A percentile compares a stretch with the other conserved stretches of the same genome.
Evolutionary conservation across 768 basidiomycete genomes (phyloP).

Genomic region (Amanita pseudoporphyria): DNA sequence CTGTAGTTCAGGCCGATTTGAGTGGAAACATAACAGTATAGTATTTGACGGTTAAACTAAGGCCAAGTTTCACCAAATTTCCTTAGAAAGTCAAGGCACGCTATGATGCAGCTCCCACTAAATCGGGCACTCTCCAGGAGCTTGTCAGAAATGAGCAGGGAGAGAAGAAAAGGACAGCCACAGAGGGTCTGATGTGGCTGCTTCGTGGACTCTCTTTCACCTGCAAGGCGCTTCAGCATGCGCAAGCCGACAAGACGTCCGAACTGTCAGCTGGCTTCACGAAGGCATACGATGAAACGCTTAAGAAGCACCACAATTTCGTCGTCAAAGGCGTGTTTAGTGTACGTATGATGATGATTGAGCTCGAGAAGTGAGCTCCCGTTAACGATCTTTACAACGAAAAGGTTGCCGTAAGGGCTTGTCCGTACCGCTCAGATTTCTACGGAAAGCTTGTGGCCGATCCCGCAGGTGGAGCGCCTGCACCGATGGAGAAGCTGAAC

Average conservation of each 20-base stretch:
- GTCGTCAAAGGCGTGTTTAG: slow-evolving; percentile 53
- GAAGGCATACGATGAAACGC: slow-evolving; percentile 69
- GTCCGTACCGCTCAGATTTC: slow-evolving; percentile 60
- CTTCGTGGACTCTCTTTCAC: slow-evolving; percentile 90
- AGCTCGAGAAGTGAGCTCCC: not conserved
- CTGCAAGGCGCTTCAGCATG: slow-evolving; percentile 61
- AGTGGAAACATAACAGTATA: slow-evolving; percentile 86
- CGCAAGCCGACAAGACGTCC: slow-evolving; percentile 50
- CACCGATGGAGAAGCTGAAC: slow-evolving; percentile 39
- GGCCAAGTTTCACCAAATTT: slow-evolving; percentile 1
- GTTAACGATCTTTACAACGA: not conserved
- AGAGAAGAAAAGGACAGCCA: slow-evolving; percentile 83
- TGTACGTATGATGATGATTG: slow-evolving; percentile 28
- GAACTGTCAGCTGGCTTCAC: slow-evolving; percentile 72
- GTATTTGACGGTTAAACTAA: slow-evolving; percentile 15
- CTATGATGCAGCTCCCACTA: slow-evolving; percentile 52
- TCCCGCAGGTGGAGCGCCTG: slow-evolving; percentile 38
- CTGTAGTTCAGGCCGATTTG: slow-evolving; percentile 75
- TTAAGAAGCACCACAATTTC: slow-evolving; percentile 83
- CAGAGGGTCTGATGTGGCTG: slow-evolving; percentile 91
- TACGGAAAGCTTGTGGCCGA: slow-evolving; percentile 58
- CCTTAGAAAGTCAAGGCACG: slow-evolving; percentile 83
- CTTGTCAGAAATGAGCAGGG: slow-evolving; percentile 77
- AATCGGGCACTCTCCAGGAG: slow-evolving; percentile 73
- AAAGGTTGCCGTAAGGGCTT: slow-evolving; percentile 56